These are phyloP conservation scores for Sporisorium sorghi DNA, from an alignment of 1,284 basidiomycete species.

Conservation along the genomic window DNA sequence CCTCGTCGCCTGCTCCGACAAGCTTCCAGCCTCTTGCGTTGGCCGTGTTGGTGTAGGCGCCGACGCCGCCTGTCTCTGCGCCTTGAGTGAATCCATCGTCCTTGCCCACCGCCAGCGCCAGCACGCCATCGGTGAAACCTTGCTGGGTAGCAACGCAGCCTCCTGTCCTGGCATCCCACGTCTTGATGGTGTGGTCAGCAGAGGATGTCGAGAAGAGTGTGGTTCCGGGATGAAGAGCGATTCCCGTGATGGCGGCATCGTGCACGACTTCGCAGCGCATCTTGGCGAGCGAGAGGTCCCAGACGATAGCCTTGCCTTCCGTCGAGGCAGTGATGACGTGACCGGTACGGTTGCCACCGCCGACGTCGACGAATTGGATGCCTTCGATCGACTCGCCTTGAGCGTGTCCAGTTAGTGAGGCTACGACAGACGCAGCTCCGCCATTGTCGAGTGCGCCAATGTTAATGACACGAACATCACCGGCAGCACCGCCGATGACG, in stretches of 20 bases:
- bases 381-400: constrained; percentile 91
- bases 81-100: constrained; percentile 69
- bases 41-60: constrained; percentile 53
- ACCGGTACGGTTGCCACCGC: constrained; percentile 73
- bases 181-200: constrained; percentile 83
- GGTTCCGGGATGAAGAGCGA: constrained; percentile 79
- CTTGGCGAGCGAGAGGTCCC: constrained; percentile 82
- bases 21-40: constrained; percentile 64
- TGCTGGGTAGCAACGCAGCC: constrained; percentile 81
- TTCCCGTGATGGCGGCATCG: constrained; percentile 50
- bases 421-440: constrained; percentile 79
- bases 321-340: constrained; percentile 89
- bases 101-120: constrained; percentile 77
- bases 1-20: constrained; percentile 68
- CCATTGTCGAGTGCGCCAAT: constrained; percentile 75
- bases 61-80: constrained; percentile 67
- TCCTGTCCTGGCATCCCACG: constrained; percentile 92
- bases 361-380: constrained; percentile 84
- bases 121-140: constrained; percentile 85
- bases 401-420: constrained; percentile 82
- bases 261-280: constrained; percentile 51
- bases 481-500: constrained; percentile 86
- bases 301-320: constrained; percentile 92
- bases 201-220: constrained; percentile 78
- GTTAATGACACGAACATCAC: constrained; percentile 85